Evolutionary conservation across 495 filamentous ascomycete species (phyloP).

Genomic region (Neurospora sp.): DNA sequence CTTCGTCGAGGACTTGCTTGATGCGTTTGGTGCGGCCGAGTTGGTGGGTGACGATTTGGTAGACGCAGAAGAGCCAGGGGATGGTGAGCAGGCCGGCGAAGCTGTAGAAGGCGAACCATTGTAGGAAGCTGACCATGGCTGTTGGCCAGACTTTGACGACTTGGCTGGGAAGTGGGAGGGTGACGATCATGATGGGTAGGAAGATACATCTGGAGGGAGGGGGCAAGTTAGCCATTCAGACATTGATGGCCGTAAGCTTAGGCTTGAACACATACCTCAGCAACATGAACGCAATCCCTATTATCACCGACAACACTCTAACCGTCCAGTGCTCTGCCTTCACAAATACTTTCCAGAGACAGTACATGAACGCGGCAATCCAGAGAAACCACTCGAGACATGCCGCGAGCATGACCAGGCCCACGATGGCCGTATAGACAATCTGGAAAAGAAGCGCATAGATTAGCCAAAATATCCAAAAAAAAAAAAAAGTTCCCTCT

Average conservation of each 20-base stretch:
- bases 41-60: slow-evolving; percentile 76
- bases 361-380: slow-evolving; percentile 87
- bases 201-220: slow-evolving; percentile 57
- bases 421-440: slow-evolving; percentile 72
- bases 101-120: slow-evolving; percentile 97
- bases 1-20: slow-evolving; percentile 75
- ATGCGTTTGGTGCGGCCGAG: slow-evolving; percentile 73
- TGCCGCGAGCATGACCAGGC: slow-evolving; percentile 72
- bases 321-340: slow-evolving; percentile 88
- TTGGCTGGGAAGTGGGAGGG: slow-evolving; percentile 68
- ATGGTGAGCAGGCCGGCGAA: slow-evolving; percentile 77
- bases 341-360: slow-evolving; percentile 73
- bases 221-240: background rate
- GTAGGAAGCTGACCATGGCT: slow-evolving; percentile 56
- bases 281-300: slow-evolving; percentile 60
- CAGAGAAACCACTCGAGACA: slow-evolving; percentile 91
- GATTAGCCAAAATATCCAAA: slow-evolving; percentile 1
- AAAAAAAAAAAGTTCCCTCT: too few species aligned
- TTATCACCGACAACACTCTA: slow-evolving; percentile 60
- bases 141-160: slow-evolving; percentile 62
- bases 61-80: slow-evolving; percentile 90
- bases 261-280: slow-evolving; percentile 50
- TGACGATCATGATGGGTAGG: slow-evolving; percentile 90
- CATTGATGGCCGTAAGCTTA: background rate
- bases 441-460: slow-evolving; percentile 20